Percentiles rank a stretch among this genome's conserved stretches.
phyloP scores from a whole-genome alignment of 1,284 basidiomycete genomes.

The Neotropicomus parvogracilis region DNA sequence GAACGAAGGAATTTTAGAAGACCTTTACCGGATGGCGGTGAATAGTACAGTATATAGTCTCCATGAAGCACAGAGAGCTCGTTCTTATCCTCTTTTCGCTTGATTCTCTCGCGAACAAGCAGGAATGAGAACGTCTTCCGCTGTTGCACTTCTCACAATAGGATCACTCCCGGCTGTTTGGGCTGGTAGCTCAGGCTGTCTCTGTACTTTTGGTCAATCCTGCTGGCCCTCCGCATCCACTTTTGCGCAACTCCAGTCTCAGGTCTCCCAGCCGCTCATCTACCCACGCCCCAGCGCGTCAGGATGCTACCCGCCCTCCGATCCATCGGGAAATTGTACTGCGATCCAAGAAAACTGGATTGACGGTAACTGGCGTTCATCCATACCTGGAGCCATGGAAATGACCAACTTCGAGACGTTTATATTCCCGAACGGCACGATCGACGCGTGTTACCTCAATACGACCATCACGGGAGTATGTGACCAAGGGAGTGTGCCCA shows the following conservation, averaged over 20 bases:
- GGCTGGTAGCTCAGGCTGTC: slow-evolving; percentile 5
- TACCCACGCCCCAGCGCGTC: slow-evolving; percentile 25
- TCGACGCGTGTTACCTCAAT: slow-evolving; percentile 30
- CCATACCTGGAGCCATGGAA: slow-evolving; percentile 41
- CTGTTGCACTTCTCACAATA: slow-evolving; percentile 1
- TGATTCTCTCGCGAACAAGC: neutral
- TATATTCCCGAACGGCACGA: slow-evolving; percentile 38
- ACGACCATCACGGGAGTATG: slow-evolving; percentile 12
- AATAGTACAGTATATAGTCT: no score
- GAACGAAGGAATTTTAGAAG: no score
- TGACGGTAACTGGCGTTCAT: slow-evolving; percentile 39
- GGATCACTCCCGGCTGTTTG: neutral
- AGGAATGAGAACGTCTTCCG: slow-evolving; percentile 7
- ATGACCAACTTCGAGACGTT: slow-evolving; percentile 40
- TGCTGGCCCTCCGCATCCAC: slow-evolving; percentile 42
- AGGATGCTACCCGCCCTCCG: slow-evolving; percentile 25
- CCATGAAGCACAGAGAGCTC: no score
- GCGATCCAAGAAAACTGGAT: slow-evolving; percentile 29
- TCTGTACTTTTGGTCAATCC: slow-evolving; percentile 15
- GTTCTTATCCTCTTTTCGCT: neutral
- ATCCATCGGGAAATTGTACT: slow-evolving; percentile 24
- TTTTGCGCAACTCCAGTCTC: slow-evolving; percentile 37
- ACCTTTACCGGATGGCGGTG: no score
- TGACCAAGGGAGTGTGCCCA: slow-evolving; percentile 17
- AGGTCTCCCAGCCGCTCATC: slow-evolving; percentile 32